Evolutionary conservation across 2,329 filamentous ascomycete species (phyloP).

Genomic region (Cryphonectria nitschkei): DNA sequence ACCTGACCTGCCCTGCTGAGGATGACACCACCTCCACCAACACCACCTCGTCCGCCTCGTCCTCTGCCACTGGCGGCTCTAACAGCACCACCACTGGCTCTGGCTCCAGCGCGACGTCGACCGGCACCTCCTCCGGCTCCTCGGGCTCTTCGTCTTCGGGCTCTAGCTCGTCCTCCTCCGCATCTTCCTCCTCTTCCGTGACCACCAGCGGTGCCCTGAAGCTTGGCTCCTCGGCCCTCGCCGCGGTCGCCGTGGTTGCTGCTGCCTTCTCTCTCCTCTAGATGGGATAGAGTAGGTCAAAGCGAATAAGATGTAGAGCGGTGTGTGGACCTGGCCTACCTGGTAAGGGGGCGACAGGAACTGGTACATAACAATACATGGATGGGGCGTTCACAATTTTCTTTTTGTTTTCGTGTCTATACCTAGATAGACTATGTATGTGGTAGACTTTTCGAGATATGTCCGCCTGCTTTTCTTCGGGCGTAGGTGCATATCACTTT

Average conservation of each 20-base stretch:
- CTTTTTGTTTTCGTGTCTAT: conserved; percentile 1
- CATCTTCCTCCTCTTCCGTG: conserved; percentile 17
- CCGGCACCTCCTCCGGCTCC: conserved; percentile 30
- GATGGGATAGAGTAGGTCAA: neutral
- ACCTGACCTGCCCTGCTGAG: conserved; percentile 60
- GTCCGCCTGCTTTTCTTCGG: neutral
- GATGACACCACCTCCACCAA: conserved; percentile 27
- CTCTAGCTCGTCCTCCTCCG: conserved; percentile 5
- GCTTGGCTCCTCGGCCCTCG: conserved; percentile 27
- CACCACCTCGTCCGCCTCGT: conserved; percentile 9
- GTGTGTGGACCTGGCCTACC: too few species aligned
- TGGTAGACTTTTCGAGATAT: neutral
- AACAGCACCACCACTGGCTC: conserved; percentile 37
- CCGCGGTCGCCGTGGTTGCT: conserved; percentile 23
- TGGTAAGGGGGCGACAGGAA: neutral
- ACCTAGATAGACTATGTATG: neutral
- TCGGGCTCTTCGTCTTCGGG: conserved; percentile 9
- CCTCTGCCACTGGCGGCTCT: conserved; percentile 20
- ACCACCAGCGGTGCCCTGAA: conserved; percentile 25
- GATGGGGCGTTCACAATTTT: conserved; percentile 8
- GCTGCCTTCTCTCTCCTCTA: conserved; percentile 27
- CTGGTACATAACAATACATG: conserved; percentile 2
- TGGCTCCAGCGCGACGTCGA: conserved; percentile 32
- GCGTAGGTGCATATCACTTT: neutral
- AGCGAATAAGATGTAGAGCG: neutral